Evolutionary conservation across 1,139 yeast genomes (phyloP), one percentile per base, ranked within the genome.

Genomic region (Yamadazyma diospyri): DNA sequence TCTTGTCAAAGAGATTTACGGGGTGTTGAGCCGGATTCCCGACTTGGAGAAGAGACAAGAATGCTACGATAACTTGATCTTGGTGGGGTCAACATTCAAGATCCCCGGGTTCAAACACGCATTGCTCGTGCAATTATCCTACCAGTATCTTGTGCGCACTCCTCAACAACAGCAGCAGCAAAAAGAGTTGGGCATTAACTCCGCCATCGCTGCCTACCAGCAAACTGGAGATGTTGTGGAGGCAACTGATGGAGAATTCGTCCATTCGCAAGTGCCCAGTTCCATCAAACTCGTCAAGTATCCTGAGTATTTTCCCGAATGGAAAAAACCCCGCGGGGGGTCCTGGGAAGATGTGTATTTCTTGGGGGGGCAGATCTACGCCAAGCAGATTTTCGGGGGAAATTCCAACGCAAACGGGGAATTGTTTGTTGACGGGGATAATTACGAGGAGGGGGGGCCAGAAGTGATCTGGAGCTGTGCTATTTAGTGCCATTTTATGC

Each of bases 251-350:
- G 45, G 57, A 5, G 59, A 54, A 25, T 40, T 45, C 15, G 47
- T 40, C 9, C 59, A 62, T 29, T 53, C 53, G 13, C 97, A 89
- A 58, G 89, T 82, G 1, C 97, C 97, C 12, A 77, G 80, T 14
- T 68, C 79, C 9, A 74, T 89, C 35, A 78, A 74, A 45, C 55
- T 78, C 34, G 78, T 81, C 20, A 82, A 81, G 48, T 72, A 78
- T 53, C 94, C 97, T 0, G 97, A 89, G 33, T 89, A 92, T 57
- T 92, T 92, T 60, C 87, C 95, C 1, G 96, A 87, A 47, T 92
- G 97, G 97, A 89, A 89, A 58, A 80, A 80, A 47, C 75, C 77
- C 27, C 66, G 66, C 48, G 87, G 86, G 2, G 82, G 83, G 6
- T 64, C 71, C 17, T 72, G 78, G 76, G 81, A 83, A 41, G 92